Conservation (phyloP, 2,329 filamentous ascomycete species). For the Aspergillus quadricinctus region DNA sequence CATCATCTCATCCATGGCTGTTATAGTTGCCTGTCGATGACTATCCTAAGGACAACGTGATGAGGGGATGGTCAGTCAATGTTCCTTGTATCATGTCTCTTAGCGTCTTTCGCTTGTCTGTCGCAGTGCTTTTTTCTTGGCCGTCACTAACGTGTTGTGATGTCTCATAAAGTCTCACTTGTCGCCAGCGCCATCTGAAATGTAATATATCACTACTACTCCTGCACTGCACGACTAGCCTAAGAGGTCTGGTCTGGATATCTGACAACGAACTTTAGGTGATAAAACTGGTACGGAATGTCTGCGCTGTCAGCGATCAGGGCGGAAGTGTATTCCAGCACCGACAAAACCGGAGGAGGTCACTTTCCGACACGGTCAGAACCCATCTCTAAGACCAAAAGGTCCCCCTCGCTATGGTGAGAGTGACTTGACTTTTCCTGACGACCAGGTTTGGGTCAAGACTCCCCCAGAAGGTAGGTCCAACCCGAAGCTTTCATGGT, state of each 20-base stretch:
- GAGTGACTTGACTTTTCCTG: slow-evolving; percentile 30
- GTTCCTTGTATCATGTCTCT: neutral
- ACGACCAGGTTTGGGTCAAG: slow-evolving; percentile 30
- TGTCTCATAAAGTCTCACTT: slow-evolving; percentile 26
- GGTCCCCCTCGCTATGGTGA: slow-evolving; percentile 34
- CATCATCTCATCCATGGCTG: slow-evolving; percentile 18
- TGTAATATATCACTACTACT: slow-evolving; percentile 18
- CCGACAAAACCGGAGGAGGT: slow-evolving; percentile 32
- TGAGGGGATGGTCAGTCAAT: slow-evolving; percentile 36
- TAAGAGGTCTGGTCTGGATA: neutral
- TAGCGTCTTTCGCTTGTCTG: neutral
- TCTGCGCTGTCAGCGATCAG: slow-evolving; percentile 33
- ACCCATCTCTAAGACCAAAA: slow-evolving; percentile 30
- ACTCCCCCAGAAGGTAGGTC: slow-evolving; percentile 27
- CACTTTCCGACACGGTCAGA: slow-evolving; percentile 36
- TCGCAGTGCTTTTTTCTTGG: neutral
- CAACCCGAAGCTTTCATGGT: neutral
- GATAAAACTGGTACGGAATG: slow-evolving; percentile 33
- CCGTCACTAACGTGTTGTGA: slow-evolving; percentile 7
- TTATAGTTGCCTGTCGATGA: slow-evolving; percentile 13
- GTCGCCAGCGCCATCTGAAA: slow-evolving; percentile 37
- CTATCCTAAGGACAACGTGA: slow-evolving; percentile 25
- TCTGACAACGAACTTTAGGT: slow-evolving; percentile 19
- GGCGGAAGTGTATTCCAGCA: slow-evolving; percentile 31
- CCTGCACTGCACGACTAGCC: neutral